Evolutionary conservation across 306 rosid species (phyloP), one percentile per base, ranked within the genome.

Genomic region (Carpinus viminea): DNA sequence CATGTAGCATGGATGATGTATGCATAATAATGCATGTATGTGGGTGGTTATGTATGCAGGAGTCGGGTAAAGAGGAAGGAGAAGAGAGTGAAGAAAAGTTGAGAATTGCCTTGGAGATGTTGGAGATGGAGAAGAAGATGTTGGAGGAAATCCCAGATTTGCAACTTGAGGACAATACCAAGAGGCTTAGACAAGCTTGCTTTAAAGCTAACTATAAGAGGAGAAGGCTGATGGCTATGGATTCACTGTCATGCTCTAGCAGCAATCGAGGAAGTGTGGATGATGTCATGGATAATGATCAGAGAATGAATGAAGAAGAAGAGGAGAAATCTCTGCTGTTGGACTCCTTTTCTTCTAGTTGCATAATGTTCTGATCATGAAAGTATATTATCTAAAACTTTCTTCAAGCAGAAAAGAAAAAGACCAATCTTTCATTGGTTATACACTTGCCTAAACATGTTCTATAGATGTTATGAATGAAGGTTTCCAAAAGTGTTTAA

Each of bases 181-280:
- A 91, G 74, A 84, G 91, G 74, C 91, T 93, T 18, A 87, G 99
- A 26, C 99, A 95, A 51, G 97, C 94, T 0, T 93, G 99, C 43
- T 95, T 95, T 28, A 95, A 95, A 80, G 93, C 96, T 1, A 95
- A 93, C 21, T 93, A 95, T 82, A 95, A 95, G 90, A 93, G 91
- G 79, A 91, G 96, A 74, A 93, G 73, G 87, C 82, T 87, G 4
- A 80, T 72, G 48, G 86, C 66, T n/a, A 64, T 68, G 45, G 43
- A 62, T 5, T 62, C 68, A 31, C 4, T 11, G 6, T 13, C 10
- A 15, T 65, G 48, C 36, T 65, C 71, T 65, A 41, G 50, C 50
- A 65, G 71, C 7, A 65, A 1, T 34, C 45, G 12, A 12, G n/a
- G 20, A 2, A 64, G 45, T 64, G n/a, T 34, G 46, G 70, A 65